A percentile compares a stretch with the other conserved stretches of the same genome.
phyloP scores from a whole-genome alignment of 2,329 filamentous ascomycete genomes.

The Ceratocystis papillata region DNA sequence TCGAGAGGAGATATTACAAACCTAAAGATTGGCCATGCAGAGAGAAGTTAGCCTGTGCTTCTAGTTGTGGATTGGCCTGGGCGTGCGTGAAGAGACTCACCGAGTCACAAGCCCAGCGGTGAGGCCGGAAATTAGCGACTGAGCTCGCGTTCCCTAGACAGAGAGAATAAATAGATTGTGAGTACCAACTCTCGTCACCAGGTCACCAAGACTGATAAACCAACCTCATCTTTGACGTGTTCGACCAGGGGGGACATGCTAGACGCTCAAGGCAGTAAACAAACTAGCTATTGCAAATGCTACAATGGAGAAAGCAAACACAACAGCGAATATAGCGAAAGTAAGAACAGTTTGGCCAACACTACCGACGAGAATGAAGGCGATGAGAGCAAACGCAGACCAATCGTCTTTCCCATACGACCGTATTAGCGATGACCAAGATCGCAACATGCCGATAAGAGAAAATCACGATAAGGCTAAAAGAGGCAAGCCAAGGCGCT shows the following conservation, averaged over 20 bases:
- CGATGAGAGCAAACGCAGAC: background rate
- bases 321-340: background rate
- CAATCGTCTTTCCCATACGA: background rate
- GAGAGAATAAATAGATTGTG: background rate
- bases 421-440: constrained; percentile 4
- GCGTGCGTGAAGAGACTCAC: constrained; percentile 36
- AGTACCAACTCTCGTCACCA: constrained; percentile 3
- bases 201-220: background rate
- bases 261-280: background rate
- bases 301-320: background rate
- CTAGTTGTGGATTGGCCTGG: background rate
- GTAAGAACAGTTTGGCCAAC: constrained; percentile 7
- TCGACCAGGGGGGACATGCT: constrained; percentile 15
- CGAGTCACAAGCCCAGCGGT: constrained; percentile 78
- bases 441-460: constrained; percentile 1
- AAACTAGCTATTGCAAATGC: background rate
- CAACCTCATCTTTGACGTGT: constrained; percentile 25
- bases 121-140: constrained; percentile 47
- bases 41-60: background rate
- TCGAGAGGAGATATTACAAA: constrained; percentile 93
- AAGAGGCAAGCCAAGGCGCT: constrained; percentile 13
- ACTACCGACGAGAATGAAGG: background rate
- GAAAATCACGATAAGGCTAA: constrained; percentile 15
- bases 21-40: constrained; percentile 34
- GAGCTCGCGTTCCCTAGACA: constrained; percentile 43